phyloP scores from a whole-genome alignment of 108 stramenopile genomes.

The Nitzschia sp. region DNA sequence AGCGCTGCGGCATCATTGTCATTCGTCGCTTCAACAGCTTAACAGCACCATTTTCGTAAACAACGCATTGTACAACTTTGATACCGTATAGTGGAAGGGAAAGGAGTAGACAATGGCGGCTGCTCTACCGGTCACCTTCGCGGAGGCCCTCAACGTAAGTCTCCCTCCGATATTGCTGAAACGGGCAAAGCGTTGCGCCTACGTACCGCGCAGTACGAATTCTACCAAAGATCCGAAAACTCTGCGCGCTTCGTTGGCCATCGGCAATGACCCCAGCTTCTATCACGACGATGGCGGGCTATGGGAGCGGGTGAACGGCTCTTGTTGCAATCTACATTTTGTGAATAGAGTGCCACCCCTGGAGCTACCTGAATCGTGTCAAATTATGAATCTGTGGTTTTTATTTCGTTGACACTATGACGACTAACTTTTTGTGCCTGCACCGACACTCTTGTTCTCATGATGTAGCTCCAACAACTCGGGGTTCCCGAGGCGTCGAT shows the following conservation, averaged over 20 bases:
- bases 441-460: background rate
- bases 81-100: background rate
- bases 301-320: background rate
- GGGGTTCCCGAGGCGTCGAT: slow-evolving; percentile 88
- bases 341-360: too few species aligned
- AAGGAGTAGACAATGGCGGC: slow-evolving; percentile 49
- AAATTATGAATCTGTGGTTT: background rate
- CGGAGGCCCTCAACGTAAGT: slow-evolving; percentile 90
- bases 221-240: slow-evolving; percentile 13
- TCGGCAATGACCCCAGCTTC: slow-evolving; percentile 32
- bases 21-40: background rate
- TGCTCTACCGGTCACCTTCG: slow-evolving; percentile 74
- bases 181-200: background rate
- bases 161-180: background rate
- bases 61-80: background rate
- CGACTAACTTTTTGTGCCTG: background rate
- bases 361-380: slow-evolving; percentile 4
- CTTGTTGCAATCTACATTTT: background rate
- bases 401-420: background rate
- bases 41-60: slow-evolving; percentile 1
- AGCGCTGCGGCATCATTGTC: background rate
- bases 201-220: slow-evolving; percentile 23
- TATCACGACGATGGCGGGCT: background rate
- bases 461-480: slow-evolving; percentile 83
- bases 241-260: slow-evolving; percentile 22